Percentiles rank a stretch among this genome's conserved stretches.
Evolutionary conservation across 2,329 filamentous ascomycete species (phyloP).

Genomic region (Ascochyta viciae-villosae): DNA sequence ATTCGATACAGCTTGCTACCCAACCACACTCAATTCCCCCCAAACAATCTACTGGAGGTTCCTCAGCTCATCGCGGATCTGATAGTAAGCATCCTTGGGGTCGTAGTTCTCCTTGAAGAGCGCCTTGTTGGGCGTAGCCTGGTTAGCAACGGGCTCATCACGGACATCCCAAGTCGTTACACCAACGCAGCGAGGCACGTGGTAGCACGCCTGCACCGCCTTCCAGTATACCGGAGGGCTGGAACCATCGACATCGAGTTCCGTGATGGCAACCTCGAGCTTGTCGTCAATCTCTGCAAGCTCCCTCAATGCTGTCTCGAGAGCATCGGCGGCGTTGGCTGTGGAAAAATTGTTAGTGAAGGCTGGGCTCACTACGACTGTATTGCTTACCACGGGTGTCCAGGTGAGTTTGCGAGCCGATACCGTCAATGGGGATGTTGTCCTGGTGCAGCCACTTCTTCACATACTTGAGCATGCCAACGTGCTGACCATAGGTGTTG

Average conservation of each 20-base stretch:
- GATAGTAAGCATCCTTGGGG: conserved; percentile 51
- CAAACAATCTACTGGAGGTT: not conserved
- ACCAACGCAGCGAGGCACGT: conserved; percentile 67
- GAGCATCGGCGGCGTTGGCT: not conserved
- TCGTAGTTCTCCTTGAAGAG: conserved; percentile 55
- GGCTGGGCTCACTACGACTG: not conserved
- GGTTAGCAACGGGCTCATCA: conserved; percentile 45
- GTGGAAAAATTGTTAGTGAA: not conserved
- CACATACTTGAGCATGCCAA: conserved; percentile 64
- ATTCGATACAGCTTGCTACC: not conserved
- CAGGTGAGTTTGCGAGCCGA: conserved; percentile 61
- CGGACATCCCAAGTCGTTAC: conserved; percentile 68
- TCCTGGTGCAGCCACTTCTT: conserved; percentile 65
- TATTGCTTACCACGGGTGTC: conserved; percentile 15
- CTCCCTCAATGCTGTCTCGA: not conserved
- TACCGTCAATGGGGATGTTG: conserved; percentile 71
- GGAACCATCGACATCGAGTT: conserved; percentile 71
- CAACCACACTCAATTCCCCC: no score
- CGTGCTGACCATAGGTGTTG: conserved; percentile 61
- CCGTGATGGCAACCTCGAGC: conserved; percentile 71
- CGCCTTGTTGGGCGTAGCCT: conserved; percentile 50
- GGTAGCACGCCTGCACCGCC: conserved; percentile 63
- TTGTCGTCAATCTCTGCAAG: conserved; percentile 46
- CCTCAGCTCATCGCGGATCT: not conserved
- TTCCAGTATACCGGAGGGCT: conserved; percentile 64